Evolutionary conservation across 2,329 filamentous ascomycete genomes (phyloP).

Genomic region (Botrytis fabae): DNA sequence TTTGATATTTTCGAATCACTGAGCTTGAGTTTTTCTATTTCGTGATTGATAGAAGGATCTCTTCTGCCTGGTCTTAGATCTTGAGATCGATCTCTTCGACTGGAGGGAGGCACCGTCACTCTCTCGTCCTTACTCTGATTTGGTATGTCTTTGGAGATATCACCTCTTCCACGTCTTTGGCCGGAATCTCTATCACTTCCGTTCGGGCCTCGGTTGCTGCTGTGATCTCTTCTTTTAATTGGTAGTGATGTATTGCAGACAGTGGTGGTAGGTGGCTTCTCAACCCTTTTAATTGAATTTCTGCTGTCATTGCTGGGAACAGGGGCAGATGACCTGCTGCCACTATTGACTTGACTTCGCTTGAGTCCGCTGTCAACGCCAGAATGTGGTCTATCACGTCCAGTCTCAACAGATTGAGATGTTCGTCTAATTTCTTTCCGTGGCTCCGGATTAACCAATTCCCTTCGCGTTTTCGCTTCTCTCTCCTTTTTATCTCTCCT

Average conservation of each 20-base stretch:
- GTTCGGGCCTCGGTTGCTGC: neutral
- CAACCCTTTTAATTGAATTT: neutral
- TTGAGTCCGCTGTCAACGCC: neutral
- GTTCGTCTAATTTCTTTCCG: neutral
- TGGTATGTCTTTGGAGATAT: neutral
- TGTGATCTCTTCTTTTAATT: neutral
- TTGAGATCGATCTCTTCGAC: neutral
- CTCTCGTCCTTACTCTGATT: fast-evolving
- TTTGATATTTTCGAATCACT: neutral
- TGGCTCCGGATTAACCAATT: neutral
- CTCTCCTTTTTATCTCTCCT: neutral
- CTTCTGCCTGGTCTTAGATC: neutral
- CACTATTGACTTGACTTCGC: neutral
- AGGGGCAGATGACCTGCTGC: neutral
- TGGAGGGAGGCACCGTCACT: neutral
- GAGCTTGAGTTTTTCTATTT: neutral
- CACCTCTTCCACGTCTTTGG: neutral
- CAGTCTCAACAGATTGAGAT: neutral
- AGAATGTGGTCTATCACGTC: too few species aligned
- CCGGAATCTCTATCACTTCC: neutral
- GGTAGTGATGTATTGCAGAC: neutral
- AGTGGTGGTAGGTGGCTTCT: neutral
- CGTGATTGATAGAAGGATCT: neutral
- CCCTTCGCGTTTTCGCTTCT: neutral
- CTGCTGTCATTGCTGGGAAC: neutral